Evolutionary conservation across 1,139 yeast species (phyloP).

Genomic region (Protomyces inouyei): DNA sequence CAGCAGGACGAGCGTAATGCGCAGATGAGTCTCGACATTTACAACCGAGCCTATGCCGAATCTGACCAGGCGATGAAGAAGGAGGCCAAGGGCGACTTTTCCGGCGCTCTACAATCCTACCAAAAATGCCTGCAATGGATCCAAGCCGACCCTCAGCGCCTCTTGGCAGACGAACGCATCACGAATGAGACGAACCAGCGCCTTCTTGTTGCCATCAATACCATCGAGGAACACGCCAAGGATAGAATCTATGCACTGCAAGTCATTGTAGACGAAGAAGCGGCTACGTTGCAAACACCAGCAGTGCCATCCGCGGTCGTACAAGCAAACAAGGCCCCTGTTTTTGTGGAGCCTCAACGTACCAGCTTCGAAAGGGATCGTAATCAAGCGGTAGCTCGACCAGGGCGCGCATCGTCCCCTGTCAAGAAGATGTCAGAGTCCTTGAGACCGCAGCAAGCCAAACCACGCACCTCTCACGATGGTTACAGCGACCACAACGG

Average conservation of each 20-base stretch:
- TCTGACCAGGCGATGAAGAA: conserved; percentile 25
- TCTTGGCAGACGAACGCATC: conserved; percentile 19
- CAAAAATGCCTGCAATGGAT: conserved; percentile 24
- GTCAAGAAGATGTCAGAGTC: conserved; percentile 22
- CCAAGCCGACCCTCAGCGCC: conserved; percentile 24
- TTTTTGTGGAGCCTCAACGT: conserved; percentile 9
- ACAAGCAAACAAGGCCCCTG: conserved; percentile 6
- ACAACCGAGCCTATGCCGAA: conserved; percentile 22
- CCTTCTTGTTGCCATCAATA: conserved; percentile 8
- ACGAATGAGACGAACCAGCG: conserved; percentile 8
- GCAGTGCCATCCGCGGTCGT: not conserved
- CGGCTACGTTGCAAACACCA: not conserved
- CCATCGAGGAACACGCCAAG: conserved; percentile 25
- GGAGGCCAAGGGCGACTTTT: conserved; percentile 22
- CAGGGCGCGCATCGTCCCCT: conserved; percentile 10
- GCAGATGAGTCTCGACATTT: conserved; percentile 25
- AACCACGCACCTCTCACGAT: conserved; percentile 11
- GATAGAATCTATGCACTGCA: conserved; percentile 21
- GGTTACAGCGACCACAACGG: not conserved
- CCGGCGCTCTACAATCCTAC: conserved; percentile 20
- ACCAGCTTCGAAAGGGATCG: conserved; percentile 14
- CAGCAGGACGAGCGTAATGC: conserved; percentile 19
- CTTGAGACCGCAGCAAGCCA: conserved; percentile 8
- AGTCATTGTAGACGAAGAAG: conserved; percentile 16
- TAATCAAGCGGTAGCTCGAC: not conserved